A percentile compares a stretch with the other conserved stretches of the same genome.
Conservation (phyloP, 345 rosid species). For the Euphorbia peplus region DNA sequence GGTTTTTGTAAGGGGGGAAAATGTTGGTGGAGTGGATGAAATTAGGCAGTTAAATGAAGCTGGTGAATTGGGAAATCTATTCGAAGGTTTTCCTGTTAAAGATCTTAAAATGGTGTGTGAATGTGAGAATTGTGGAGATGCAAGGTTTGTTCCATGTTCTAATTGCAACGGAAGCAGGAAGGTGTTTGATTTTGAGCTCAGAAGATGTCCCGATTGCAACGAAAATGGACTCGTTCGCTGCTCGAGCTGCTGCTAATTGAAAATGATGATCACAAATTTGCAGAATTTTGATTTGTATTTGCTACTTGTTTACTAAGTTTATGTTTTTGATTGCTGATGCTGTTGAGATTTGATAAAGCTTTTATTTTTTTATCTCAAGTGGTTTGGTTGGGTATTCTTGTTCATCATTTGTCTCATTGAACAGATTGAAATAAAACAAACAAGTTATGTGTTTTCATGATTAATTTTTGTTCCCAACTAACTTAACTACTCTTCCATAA, state of each 20-base stretch:
- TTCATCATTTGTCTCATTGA: slow-evolving; percentile 7
- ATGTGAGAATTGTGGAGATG: slow-evolving; percentile 45
- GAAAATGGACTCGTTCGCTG: slow-evolving; percentile 51
- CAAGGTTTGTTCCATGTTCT: slow-evolving; percentile 41
- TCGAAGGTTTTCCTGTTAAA: slow-evolving; percentile 33
- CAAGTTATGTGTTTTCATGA: slow-evolving; percentile 1
- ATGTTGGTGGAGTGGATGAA: slow-evolving; percentile 44
- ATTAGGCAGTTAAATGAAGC: slow-evolving; percentile 39
- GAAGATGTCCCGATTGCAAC: slow-evolving; percentile 42
- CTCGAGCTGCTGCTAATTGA: slow-evolving; percentile 36
- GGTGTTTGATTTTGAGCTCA: slow-evolving; percentile 36
- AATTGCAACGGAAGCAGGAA: slow-evolving; percentile 45
- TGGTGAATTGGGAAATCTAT: slow-evolving; percentile 37
- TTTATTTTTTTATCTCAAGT: not conserved
- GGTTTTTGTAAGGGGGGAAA: slow-evolving; percentile 38
- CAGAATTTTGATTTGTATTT: not conserved
- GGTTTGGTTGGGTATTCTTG: not conserved
- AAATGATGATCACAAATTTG: not conserved
- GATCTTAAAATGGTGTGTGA: slow-evolving; percentile 33
- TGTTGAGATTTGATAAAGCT: not conserved
- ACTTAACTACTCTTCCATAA: too few species aligned
- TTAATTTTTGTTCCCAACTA: not conserved
- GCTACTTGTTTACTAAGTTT: not conserved
- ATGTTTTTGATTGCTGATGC: not conserved
- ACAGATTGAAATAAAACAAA: slow-evolving; percentile 4